Conservation (phyloP, 441 rosid genomes). For the Populus hybrid region DNA sequence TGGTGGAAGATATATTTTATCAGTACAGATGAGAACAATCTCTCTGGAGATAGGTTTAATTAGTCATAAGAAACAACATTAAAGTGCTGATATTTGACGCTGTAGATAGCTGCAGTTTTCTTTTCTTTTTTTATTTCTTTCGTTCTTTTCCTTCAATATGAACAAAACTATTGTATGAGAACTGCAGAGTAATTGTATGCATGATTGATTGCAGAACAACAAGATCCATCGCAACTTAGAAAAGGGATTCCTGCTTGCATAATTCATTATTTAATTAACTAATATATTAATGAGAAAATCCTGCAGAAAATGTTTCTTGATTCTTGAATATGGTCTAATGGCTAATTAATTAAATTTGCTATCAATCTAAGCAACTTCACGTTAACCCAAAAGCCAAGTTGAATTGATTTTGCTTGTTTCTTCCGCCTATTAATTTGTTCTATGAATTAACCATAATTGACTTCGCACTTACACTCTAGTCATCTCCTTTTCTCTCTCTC, state of each 20-base stretch:
- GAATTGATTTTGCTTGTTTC: background rate
- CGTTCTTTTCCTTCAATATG: background rate
- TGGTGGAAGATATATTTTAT: no score
- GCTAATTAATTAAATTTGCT: background rate
- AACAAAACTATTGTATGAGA: background rate
- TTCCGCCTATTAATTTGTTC: background rate
- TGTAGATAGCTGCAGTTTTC: no score
- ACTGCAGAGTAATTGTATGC: background rate
- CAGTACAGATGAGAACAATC: background rate
- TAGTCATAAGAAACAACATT: background rate
- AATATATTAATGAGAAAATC: no score
- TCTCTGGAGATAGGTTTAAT: background rate
- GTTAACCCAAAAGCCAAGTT: background rate
- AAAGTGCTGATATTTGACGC: background rate
- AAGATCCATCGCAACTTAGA: background rate
- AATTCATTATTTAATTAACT: background rate
- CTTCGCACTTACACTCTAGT: no score
- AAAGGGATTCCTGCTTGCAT: background rate
- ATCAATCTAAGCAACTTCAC: background rate
- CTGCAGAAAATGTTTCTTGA: no score
- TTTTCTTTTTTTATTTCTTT: no score
- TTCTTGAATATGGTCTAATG: background rate
- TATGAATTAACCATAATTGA: no score
- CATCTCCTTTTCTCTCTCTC: background rate
- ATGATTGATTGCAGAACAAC: background rate